A percentile compares a stretch with the other conserved stretches of the same genome.
phyloP scores from a whole-genome alignment of 176 grass and related monocot genomes.

The Raddia distichophylla region DNA sequence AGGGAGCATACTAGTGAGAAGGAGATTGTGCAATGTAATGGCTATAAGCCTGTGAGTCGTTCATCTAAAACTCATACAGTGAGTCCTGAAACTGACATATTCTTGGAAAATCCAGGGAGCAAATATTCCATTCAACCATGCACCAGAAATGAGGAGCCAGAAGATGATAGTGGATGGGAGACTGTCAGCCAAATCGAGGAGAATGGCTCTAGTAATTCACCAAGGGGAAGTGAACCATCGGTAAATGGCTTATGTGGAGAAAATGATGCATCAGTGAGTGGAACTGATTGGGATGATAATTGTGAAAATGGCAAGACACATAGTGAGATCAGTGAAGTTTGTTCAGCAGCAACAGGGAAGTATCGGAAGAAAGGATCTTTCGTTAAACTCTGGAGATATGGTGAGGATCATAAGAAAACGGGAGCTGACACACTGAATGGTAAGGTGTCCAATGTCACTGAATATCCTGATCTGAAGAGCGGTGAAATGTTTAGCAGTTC shows the following conservation, averaged over 20 bases:
- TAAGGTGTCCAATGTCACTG: constrained; percentile 44
- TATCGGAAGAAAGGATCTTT: constrained; percentile 54
- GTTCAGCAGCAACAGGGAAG: constrained; percentile 43
- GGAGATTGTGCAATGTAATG: constrained; percentile 59
- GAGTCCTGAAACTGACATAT: constrained; percentile 52
- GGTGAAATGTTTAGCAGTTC: constrained; percentile 49
- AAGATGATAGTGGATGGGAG: constrained; percentile 84
- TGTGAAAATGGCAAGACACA: constrained; percentile 46
- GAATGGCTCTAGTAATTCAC: constrained; percentile 61
- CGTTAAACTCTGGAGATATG: constrained; percentile 58
- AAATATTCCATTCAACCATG: constrained; percentile 29
- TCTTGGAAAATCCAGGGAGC: constrained; percentile 50
- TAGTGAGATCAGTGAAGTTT: constrained; percentile 67
- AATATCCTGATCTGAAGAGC: constrained; percentile 48
- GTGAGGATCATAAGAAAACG: constrained; percentile 52
- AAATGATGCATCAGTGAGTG: constrained; percentile 52
- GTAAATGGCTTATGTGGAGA: constrained; percentile 52
- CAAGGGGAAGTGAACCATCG: constrained; percentile 62
- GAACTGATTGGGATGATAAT: constrained; percentile 70
- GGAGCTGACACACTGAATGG: constrained; percentile 43
- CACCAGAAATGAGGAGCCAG: constrained; percentile 37
- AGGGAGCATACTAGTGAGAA: constrained; percentile 55
- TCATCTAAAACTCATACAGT: constrained; percentile 46
- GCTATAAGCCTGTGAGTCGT: constrained; percentile 36
- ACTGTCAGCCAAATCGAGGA: constrained; percentile 80